phyloP scores from a whole-genome alignment of 352 stramenopile genomes.

The Globisporangium apiculatum region DNA sequence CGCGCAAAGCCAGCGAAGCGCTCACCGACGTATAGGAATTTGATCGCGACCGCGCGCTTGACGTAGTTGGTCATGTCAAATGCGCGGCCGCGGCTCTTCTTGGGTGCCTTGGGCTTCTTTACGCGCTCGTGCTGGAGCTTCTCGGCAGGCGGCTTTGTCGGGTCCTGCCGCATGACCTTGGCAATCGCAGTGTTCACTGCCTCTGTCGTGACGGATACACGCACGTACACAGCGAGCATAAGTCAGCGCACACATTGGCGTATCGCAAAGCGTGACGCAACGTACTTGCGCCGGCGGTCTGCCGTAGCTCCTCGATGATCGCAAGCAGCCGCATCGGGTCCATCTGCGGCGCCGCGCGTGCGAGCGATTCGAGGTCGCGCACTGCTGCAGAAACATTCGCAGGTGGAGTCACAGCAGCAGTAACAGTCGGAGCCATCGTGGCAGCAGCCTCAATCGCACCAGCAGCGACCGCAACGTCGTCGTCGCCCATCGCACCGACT shows the following conservation, averaged over 20 bases:
- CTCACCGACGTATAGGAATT: slow-evolving; percentile 85
- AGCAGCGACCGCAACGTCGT: neutral
- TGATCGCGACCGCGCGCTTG: slow-evolving; percentile 63
- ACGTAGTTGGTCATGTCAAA: slow-evolving; percentile 78
- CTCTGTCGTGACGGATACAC: slow-evolving; percentile 16
- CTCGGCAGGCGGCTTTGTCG: neutral
- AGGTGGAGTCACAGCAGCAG: neutral
- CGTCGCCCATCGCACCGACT: slow-evolving; percentile 1
- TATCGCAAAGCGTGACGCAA: neutral
- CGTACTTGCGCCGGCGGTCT: slow-evolving; percentile 56
- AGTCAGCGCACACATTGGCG: too few relatives aligned
- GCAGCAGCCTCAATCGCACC: neutral
- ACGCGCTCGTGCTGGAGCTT: slow-evolving; percentile 18
- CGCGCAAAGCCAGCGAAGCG: slow-evolving; percentile 86
- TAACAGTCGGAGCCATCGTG: neutral
- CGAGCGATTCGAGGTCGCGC: slow-evolving; percentile 23
- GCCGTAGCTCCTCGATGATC: slow-evolving; percentile 57
- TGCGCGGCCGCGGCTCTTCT: slow-evolving; percentile 32
- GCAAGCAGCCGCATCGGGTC: slow-evolving; percentile 45
- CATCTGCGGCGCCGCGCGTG: slow-evolving; percentile 23
- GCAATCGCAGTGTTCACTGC: slow-evolving; percentile 63
- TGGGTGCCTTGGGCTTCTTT: slow-evolving; percentile 43
- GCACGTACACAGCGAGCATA: neutral
- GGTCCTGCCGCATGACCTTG: slow-evolving; percentile 44
- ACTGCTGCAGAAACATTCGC: slow-evolving; percentile 5